phyloP scores from a whole-genome alignment of 2,329 filamentous ascomycete genomes.

The Aspergillus pseudonomiae region DNA sequence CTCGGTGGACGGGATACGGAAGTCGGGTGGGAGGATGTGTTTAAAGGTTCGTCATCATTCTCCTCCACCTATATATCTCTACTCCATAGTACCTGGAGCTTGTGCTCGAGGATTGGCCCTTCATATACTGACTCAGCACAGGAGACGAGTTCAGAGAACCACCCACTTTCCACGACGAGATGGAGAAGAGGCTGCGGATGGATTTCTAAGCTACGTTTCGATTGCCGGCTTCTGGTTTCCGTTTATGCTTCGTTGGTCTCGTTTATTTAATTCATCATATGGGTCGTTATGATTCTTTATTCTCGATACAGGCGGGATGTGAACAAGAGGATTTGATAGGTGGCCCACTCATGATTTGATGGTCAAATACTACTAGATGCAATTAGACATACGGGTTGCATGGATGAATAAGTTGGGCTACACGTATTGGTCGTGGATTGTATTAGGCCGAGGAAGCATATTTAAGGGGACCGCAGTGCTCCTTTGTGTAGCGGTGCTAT shows the following conservation, averaged over 20 bases:
- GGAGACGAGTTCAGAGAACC: conserved; percentile 70
- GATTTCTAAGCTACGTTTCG: conserved; percentile 36
- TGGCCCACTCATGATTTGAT: neutral
- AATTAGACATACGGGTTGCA: conserved; percentile 2
- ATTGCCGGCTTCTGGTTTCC: neutral
- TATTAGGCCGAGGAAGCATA: neutral
- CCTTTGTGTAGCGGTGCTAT: neutral
- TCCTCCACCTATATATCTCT: conserved; percentile 12
- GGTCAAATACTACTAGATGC: conserved; percentile 5
- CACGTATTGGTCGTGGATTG: neutral
- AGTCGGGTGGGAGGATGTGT: conserved; percentile 93
- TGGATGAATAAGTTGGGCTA: neutral
- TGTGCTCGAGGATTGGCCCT: neutral
- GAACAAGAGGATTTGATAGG: neutral
- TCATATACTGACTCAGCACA: conserved; percentile 28
- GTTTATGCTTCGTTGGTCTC: conserved; percentile 5
- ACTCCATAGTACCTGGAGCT: neutral
- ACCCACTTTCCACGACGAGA: conserved; percentile 83
- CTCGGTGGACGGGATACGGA: conserved; percentile 71
- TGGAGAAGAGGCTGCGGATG: conserved; percentile 91
- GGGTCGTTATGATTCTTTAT: conserved; percentile 9
- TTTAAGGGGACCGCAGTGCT: neutral
- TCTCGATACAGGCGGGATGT: conserved; percentile 4
- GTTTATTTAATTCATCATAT: conserved; percentile 8
- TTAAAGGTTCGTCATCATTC: conserved; percentile 59